Evolutionary conservation across 2,329 filamentous ascomycete species (phyloP), one percentile per base, ranked within the genome.

Genomic region (Colletotrichum musicola): DNA sequence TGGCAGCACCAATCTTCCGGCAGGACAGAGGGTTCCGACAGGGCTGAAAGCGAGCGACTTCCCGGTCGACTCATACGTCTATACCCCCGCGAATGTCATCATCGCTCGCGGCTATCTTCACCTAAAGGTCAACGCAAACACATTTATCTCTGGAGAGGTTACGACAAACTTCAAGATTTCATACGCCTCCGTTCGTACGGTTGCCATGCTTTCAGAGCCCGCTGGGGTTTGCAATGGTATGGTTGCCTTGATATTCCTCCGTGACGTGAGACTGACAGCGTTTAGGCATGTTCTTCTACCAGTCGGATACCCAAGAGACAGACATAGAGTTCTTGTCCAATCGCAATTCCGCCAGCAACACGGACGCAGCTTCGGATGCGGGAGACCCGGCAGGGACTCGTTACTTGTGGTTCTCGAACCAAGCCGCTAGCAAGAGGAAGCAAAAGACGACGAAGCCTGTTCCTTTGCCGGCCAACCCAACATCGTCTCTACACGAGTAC

Each of bases 261-360:
- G 0, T n/a, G 35, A 6, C 4, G 6, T 4, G 4, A 54, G 18
- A 4, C 38, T 62, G 6, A 62, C 6, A 6, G 3, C 4, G 1
- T 38, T 4, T 2, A 77, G 76, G 76, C 38, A 77, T 77, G 72
- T 77, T 77, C 68, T 75, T 77, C 46, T 77, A 76, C 60, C 25
- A 72, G 7, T 68, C 67, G 0, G 72, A 77, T 35, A 73, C 54
- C 16, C 76, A 77, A 30, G 76, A 77, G 38, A 72, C 72, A 0
- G 76, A 77, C 12, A 77, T 77, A 6, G 76, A 77, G 57, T 77
- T 76, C 71, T 71, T 77, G 13, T 77, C 76, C 0, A 73, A 77
- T 6, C 60, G 71, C 13, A 66, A 71, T 0, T 75, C 74, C 0
- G 75, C 73, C 51, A 64, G 57, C 6, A 68, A 73, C 20, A 70